Evolutionary conservation across 225 moss, liverwort and hornwort genomes (phyloP).

Genomic region (Sphagnum contortum): DNA sequence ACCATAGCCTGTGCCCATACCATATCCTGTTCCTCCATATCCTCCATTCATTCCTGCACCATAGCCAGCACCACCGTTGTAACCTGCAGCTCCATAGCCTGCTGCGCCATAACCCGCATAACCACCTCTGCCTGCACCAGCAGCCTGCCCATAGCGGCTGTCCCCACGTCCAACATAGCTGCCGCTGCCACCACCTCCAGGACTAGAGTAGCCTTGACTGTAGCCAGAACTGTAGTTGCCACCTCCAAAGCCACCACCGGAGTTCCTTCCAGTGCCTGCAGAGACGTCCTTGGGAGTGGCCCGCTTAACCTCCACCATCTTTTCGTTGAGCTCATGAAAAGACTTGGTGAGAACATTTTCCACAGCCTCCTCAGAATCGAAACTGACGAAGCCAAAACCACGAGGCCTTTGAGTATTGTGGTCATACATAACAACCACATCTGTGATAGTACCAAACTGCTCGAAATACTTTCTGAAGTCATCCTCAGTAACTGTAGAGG

Average conservation of each 20-base stretch:
- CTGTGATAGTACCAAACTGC: constrained; percentile 98
- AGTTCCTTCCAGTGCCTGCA: no score
- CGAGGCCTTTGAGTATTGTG: constrained; percentile 99
- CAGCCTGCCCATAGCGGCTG: constrained; percentile 64
- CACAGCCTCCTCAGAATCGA: constrained; percentile 98
- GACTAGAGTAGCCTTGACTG: constrained; percentile 41
- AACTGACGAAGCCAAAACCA: constrained; percentile 95
- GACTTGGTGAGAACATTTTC: constrained; percentile 51
- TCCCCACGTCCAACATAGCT: constrained; percentile 76
- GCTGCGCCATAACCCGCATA: constrained; percentile 66
- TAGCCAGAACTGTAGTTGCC: no score
- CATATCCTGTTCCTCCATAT: constrained; percentile 82
- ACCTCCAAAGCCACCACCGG: no score
- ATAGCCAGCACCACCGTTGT: constrained; percentile 70
- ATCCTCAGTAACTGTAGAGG: constrained; percentile 96
- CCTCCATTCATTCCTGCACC: constrained; percentile 83
- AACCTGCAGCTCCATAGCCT: constrained; percentile 58
- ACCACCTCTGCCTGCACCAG: constrained; percentile 56
- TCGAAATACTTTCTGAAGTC: constrained; percentile 99
- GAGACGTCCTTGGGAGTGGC: no score
- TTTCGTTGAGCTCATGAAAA: no score
- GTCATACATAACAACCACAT: constrained; percentile 99
- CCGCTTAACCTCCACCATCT: no score
- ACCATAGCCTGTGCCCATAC: constrained; percentile 63
- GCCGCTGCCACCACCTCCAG: constrained; percentile 43